Conservation (phyloP, 163 green algal species). For the Volvox carteri region DNA sequence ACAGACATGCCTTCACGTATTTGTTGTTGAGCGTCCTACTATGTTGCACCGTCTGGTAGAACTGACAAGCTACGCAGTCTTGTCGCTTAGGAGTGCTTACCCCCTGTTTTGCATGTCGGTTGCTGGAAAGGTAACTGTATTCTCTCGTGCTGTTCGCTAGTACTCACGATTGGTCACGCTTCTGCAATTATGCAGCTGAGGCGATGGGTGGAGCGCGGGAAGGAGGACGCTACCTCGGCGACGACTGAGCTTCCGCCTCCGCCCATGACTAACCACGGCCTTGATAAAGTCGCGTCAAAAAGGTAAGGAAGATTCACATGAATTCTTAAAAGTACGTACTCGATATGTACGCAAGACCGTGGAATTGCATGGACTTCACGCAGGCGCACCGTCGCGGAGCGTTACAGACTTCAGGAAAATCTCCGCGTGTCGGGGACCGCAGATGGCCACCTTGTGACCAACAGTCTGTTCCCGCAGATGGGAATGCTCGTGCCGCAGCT, state of each 20-base stretch:
- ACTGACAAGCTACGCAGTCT: neutral
- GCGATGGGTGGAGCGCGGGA: slow-evolving; percentile 14
- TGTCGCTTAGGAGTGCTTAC: neutral
- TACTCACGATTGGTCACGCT: neutral
- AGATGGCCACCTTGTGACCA: neutral
- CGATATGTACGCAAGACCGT: neutral
- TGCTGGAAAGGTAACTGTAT: neutral
- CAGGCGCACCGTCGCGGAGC: slow-evolving; percentile 3
- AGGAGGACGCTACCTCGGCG: neutral
- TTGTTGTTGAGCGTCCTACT: no score
- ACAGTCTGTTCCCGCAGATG: neutral
- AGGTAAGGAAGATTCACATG: neutral
- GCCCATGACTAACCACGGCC: neutral
- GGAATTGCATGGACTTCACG: neutral
- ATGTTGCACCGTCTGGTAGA: neutral
- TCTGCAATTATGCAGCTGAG: neutral
- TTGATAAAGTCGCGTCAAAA: neutral
- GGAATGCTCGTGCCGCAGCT: neutral
- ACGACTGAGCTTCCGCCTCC: neutral
- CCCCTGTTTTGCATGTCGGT: neutral
- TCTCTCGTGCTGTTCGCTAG: neutral
- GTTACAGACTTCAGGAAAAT: slow-evolving; percentile 24
- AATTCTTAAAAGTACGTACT: neutral
- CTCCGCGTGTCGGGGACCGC: neutral
- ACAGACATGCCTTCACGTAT: neutral